A percentile compares a stretch with the other conserved stretches of the same genome.
phyloP scores from a whole-genome alignment of 805 yeast genomes.

The Debaryomyces hansenii region DNA sequence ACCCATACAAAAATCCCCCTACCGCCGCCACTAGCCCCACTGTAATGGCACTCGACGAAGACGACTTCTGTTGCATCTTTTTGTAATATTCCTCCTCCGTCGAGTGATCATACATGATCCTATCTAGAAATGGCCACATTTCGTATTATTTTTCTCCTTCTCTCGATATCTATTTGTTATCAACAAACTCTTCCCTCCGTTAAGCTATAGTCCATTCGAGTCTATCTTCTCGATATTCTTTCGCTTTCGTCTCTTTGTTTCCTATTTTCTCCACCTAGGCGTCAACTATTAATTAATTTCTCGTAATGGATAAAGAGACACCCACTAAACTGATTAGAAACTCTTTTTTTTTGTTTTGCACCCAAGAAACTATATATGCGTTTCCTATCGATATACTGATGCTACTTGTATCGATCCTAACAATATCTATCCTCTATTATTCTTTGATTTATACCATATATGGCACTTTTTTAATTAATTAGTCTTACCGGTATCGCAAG shows the following conservation, averaged over 20 bases:
- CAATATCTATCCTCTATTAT: no score
- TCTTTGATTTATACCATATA: no score
- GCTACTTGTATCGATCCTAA: no score
- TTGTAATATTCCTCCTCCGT: conserved; percentile 36
- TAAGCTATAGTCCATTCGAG: neutral
- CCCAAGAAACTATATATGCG: no score
- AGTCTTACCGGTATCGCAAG: no score
- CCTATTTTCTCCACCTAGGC: neutral
- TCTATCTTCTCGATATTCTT: neutral
- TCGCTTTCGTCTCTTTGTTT: neutral
- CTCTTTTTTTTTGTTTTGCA: no score
- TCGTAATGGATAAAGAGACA: no score
- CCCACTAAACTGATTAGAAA: no score
- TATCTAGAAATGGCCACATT: neutral
- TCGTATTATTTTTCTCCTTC: neutral
- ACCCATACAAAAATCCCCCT: conserved; percentile 90
- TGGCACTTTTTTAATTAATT: no score
- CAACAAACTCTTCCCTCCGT: neutral
- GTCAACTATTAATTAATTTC: no score
- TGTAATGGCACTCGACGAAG: conserved; percentile 62
- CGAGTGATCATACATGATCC: conserved; percentile 25
- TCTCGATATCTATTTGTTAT: conserved; percentile 11
- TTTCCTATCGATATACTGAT: no score
- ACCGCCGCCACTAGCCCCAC: conserved; percentile 83
- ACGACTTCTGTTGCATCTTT: conserved; percentile 44